Percentiles rank a stretch among this genome's conserved stretches.
Conservation (phyloP, 345 rosid species). For the Citrus sp. region DNA sequence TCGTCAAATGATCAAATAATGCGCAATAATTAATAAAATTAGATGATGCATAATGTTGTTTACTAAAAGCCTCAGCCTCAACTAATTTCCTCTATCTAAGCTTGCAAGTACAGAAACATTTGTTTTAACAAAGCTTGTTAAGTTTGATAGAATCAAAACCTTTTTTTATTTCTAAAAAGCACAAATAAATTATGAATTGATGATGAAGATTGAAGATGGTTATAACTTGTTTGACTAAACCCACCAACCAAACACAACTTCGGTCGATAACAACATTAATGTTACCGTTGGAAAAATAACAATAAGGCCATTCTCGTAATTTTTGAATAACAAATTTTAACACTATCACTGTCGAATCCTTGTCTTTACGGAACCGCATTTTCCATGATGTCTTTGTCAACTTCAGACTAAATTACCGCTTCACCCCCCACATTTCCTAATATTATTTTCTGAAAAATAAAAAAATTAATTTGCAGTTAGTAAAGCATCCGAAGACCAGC, state of each 20-base stretch:
- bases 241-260: neutral
- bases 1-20: too few species aligned
- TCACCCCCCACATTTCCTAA: neutral
- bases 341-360: neutral
- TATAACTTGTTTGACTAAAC: neutral
- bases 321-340: neutral
- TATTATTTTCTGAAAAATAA: neutral
- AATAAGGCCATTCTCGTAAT: constrained; percentile 5
- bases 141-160: neutral
- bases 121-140: too few species aligned
- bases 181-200: too few species aligned
- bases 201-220: neutral
- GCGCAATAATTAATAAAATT: too few species aligned
- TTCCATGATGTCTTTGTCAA: neutral
- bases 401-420: neutral
- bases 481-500: constrained; percentile 5
- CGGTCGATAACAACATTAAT: neutral
- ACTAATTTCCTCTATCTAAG: too few species aligned
- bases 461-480: constrained; percentile 3
- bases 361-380: neutral
- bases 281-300: neutral
- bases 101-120: too few species aligned
- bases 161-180: neutral
- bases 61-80: too few species aligned
- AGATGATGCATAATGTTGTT: too few species aligned